Base-by-base conservation (phyloP, 2,329 filamentous ascomycete genomes). In the Alternaria panax region DNA sequence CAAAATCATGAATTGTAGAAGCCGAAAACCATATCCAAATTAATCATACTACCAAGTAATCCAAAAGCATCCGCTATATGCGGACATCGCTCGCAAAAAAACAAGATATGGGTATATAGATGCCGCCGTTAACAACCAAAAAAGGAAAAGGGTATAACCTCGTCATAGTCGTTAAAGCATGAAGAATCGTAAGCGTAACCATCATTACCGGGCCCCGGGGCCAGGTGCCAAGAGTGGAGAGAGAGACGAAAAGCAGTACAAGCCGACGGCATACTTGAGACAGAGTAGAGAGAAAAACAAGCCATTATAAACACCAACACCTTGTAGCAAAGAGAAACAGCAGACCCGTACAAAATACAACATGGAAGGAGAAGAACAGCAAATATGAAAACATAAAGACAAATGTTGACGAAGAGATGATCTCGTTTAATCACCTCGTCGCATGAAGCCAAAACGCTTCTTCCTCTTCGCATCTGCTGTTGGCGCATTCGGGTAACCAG, bases 381-480 rank as follows among this genome's bases (percentile, higher is more conserved):
- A 43, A 22, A 38, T 55, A 20, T 59, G 51, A 51, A 55, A 55
- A 50, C 20, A 40, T 38, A 32, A 24, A 55, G 28, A 45, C 38
- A 38, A 43, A 30, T 20, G 24, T 14, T n/a, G 14, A n/a, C n/a
- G n/a, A 30, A 24, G 18, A 25, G 25, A 18, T 28, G 34, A 5
- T 4, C 27, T 11, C 28, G 11, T 38, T 46, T 55, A 50, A 38
- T 55, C 53, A n/a, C 54, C 52, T 45, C 57, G 53, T 40, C 57
- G 52, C 57, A 60, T 51, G 47, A 60, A 60, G 30, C 57, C 57
- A 40, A 60, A 60, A 14, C 57, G 53, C 47, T 51, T 60, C 47
- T 60, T 60, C 28, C 51, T 57, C 47, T 52, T 57, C 34, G 55
- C 53, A 7, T 48, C 55, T 43, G 27, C 38, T 12, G 28, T 46